Evolutionary conservation across 2,329 filamentous ascomycete species (phyloP).

Genomic region (Chalaropsis ovoidea): DNA sequence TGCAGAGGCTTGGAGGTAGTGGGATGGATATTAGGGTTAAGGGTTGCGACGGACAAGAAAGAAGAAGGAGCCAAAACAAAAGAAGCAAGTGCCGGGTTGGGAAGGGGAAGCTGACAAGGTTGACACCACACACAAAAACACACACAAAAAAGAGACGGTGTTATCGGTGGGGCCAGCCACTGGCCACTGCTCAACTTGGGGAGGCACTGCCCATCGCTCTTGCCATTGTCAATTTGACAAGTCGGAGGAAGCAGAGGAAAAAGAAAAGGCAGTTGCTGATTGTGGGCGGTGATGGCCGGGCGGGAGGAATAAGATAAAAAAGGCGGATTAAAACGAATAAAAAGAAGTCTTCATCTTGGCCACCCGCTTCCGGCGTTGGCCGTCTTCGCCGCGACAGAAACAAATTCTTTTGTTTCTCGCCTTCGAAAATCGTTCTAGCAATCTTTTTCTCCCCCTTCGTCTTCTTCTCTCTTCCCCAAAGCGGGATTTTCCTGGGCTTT

Average conservation of each 20-base stretch:
- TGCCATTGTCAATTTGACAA: neutral
- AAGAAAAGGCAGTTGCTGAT: neutral
- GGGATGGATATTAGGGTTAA: neutral
- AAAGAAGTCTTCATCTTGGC: neutral
- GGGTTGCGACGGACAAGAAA: neutral
- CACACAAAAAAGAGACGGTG: constrained; percentile 6
- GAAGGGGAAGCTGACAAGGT: neutral
- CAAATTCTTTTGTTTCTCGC: neutral
- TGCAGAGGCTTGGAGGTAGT: neutral
- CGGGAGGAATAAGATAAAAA: neutral
- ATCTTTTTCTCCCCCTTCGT: neutral
- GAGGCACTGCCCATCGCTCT: neutral
- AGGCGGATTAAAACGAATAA: neutral
- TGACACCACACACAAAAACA: constrained; percentile 4
- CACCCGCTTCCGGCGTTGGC: constrained; percentile 8
- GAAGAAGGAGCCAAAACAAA: neutral
- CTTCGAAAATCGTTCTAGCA: neutral
- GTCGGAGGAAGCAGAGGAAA: no score
- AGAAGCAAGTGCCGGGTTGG: neutral
- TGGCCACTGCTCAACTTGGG: neutral
- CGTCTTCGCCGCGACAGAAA: neutral
- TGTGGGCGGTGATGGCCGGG: constrained; percentile 1
- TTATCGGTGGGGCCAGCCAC: neutral
- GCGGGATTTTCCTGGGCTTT: neutral
- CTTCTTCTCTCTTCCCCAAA: neutral